Base-by-base conservation (phyloP, 257 asterid species). In the Nicotiana tomentosiformis region DNA sequence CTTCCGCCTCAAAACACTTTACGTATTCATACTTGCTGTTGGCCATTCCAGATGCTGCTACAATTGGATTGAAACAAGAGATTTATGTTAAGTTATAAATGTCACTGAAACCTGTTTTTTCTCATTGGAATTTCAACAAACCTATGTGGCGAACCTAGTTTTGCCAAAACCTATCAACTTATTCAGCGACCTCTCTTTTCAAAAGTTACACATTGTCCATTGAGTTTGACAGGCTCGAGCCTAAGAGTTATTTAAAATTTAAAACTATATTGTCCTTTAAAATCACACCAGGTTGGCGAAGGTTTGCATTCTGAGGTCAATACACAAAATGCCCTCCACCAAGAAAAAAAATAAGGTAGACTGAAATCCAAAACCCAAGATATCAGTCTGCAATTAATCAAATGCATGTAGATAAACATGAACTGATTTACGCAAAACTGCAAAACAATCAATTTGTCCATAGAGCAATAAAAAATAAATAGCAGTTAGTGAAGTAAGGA, bases 1-100 rank as follows among this genome's bases (percentile, higher is more conserved):
- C 97, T 80, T 89, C 92, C 67, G 79, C 80, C 88, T 95, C 99
- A 78, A 87, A 92, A 7, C 90, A 85, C 86, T 94, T 94, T 53
- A 95, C 98, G 17, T 93, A 95, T 89, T 93, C 97, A 43, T 92
- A 95, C 89, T 88, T 92, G 90, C 95, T 93, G 67, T 92, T 92
- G 26, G 97, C 98, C 99, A 93, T 95, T 26, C 64, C 39, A 72
- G 14, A 72, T 72, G 61, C 20, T 4, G 39, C 61, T 12, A 23
- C 61, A 70, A 70, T 10, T 33, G 11, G n/a, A 70, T 20, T 10
- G 30, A 43, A 39, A 70, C n/a, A 70, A 70, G 39, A 39, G n/a
- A 43, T 35, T 18, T 11, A n/a, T 4, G 10, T 17, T 8, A n/a
- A 39, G 57, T 10, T 20, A 70, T 20, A n/a, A n/a, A 70, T 70